Conservation (phyloP, 441 rosid species). For the Lepidium campestre region DNA sequence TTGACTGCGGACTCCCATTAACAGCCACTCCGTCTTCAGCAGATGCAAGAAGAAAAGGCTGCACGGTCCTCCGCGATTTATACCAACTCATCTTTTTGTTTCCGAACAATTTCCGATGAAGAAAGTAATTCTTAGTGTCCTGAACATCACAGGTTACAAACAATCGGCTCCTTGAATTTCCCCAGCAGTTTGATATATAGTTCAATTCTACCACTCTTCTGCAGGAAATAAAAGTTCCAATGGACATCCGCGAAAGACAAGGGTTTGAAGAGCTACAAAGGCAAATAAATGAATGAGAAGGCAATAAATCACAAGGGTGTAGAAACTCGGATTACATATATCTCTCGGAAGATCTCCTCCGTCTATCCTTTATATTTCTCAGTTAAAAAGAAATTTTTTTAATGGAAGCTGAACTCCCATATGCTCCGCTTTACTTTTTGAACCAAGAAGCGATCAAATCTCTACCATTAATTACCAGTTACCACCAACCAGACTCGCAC, state of each 20-base stretch:
- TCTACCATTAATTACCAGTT: neutral
- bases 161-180: constrained; percentile 41
- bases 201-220: constrained; percentile 36
- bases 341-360: neutral
- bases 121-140: constrained; percentile 24
- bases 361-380: too few species aligned
- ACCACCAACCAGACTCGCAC: neutral
- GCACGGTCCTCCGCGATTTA: constrained; percentile 36
- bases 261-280: constrained; percentile 51
- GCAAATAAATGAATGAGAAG: constrained; percentile 11
- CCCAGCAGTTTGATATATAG: constrained; percentile 40
- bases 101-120: constrained; percentile 21
- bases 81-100: constrained; percentile 27
- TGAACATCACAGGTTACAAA: constrained; percentile 30
- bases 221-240: constrained; percentile 32
- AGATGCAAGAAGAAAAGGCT: constrained; percentile 46
- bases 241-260: constrained; percentile 40
- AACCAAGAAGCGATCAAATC: constrained; percentile 2
- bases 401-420: neutral
- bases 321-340: neutral
- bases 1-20: constrained; percentile 53
- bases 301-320: neutral
- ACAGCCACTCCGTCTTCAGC: constrained; percentile 75
- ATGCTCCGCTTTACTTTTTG: neutral
- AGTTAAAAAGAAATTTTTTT: neutral